These are phyloP conservation scores for Kuraishia hungarica DNA, from an alignment of 805 yeast species.

Conservation along the genomic window DNA sequence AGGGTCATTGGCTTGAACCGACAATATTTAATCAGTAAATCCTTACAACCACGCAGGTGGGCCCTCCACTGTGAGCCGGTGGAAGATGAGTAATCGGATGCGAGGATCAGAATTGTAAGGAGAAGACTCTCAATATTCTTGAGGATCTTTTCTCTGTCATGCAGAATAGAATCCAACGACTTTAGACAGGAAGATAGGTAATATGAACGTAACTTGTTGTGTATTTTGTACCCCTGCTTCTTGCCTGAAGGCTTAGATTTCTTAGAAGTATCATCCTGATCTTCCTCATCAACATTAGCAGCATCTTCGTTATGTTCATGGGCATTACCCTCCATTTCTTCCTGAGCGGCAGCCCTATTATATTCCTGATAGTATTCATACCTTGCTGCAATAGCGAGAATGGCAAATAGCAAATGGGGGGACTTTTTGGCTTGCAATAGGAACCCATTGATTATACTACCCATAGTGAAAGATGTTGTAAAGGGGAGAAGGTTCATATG, in stretches of 20 bases:
- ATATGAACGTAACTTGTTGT: constrained; percentile 48
- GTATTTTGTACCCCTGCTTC: constrained; percentile 22
- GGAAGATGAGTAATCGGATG: constrained; percentile 55
- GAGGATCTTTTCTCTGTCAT: constrained; percentile 27
- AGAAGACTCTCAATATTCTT: constrained; percentile 62
- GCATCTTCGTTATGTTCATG: not conserved
- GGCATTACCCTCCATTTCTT: not conserved
- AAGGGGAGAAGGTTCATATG: constrained; percentile 26
- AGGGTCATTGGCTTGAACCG: constrained; percentile 22
- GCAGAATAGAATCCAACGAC: constrained; percentile 44
- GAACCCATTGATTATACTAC: constrained; percentile 23
- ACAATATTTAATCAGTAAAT: constrained; percentile 43
- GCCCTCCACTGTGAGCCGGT: constrained; percentile 58
- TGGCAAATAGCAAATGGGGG: constrained; percentile 59
- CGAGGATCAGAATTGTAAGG: constrained; percentile 58
- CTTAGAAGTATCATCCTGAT: not conserved
- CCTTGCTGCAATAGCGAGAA: constrained; percentile 66
- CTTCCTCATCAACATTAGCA: not conserved
- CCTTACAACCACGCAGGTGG: constrained; percentile 62
- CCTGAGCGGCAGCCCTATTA: constrained; percentile 2
- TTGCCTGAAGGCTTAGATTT: constrained; percentile 8
- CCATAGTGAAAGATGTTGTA: constrained; percentile 22
- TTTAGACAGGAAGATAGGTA: constrained; percentile 60
- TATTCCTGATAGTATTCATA: constrained; percentile 26
- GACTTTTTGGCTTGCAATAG: constrained; percentile 32